A percentile compares a stretch with the other conserved stretches of the same genome.
These are phyloP conservation scores for Polygonum aviculare DNA, from an alignment of 148 eudicot species.

Conservation along the genomic window DNA sequence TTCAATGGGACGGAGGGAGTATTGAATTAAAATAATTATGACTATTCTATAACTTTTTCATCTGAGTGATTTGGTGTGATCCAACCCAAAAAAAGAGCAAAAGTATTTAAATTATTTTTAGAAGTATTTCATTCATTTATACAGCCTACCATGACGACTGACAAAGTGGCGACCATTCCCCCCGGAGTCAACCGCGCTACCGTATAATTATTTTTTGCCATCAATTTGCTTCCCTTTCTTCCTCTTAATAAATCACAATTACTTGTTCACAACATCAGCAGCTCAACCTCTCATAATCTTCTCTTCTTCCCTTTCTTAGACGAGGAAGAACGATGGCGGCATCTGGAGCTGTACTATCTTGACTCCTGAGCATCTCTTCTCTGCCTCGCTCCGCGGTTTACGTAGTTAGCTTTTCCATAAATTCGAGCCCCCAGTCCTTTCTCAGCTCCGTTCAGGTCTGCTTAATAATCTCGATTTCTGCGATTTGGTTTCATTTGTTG, in stretches of 20 bases:
- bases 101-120: background rate
- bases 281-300: background rate
- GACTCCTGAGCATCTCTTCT: background rate
- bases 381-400: background rate
- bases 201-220: background rate
- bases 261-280: background rate
- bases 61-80: no score
- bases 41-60: no score
- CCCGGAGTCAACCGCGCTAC: conserved; percentile 1
- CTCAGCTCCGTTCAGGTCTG: background rate
- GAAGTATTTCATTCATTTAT: background rate
- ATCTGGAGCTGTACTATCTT: background rate
- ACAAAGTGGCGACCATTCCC: conserved; percentile 3
- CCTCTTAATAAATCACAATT: background rate
- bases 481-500: background rate
- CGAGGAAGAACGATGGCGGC: background rate
- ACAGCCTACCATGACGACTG: conserved; percentile 5
- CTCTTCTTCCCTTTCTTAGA: background rate
- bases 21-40: no score
- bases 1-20: no score
- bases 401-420: background rate
- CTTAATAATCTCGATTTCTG: background rate
- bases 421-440: background rate
- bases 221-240: background rate
- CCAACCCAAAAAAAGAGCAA: background rate